Conservation (phyloP, 2,329 filamentous ascomycete genomes). For the Rhynchosporium agropyri region DNA sequence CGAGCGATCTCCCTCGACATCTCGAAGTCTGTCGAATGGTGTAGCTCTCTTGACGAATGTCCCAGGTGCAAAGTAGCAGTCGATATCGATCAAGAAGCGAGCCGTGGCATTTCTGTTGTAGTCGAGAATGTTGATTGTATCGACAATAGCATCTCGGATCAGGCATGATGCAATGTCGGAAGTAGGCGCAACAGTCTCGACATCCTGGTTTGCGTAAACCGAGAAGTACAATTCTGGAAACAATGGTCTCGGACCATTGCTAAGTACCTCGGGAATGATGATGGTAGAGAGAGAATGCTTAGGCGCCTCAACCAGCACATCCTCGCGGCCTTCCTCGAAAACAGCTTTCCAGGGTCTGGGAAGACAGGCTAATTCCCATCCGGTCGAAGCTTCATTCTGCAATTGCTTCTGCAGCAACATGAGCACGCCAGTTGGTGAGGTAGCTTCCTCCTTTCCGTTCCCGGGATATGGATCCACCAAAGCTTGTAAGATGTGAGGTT, state of each 20-base stretch:
- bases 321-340: constrained; percentile 61
- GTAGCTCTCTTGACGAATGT: constrained; percentile 95
- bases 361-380: constrained; percentile 73
- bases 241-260: constrained; percentile 72
- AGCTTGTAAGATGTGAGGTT: constrained; percentile 80
- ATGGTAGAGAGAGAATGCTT: constrained; percentile 82
- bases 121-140: constrained; percentile 92
- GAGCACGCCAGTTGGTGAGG: constrained; percentile 71
- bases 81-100: constrained; percentile 88
- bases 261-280: constrained; percentile 72
- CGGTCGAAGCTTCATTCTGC: constrained; percentile 70
- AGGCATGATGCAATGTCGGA: constrained; percentile 78
- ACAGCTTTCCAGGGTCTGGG: constrained; percentile 70
- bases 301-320: constrained; percentile 59
- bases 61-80: constrained; percentile 87
- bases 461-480: constrained; percentile 83
- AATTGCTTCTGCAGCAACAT: constrained; percentile 85
- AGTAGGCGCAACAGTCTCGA: constrained; percentile 82
- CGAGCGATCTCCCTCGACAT: constrained; percentile 63
- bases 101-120: constrained; percentile 89
- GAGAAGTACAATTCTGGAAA: constrained; percentile 96
- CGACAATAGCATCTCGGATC: constrained; percentile 81
- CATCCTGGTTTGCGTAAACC: constrained; percentile 83
- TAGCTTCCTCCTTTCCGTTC: constrained; percentile 63
- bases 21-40: constrained; percentile 84